A percentile compares a stretch with the other conserved stretches of the same genome.
These are phyloP conservation scores for Lipomyces spencermartinsiae DNA, from an alignment of 805 yeast genomes.

Conservation along the genomic window DNA sequence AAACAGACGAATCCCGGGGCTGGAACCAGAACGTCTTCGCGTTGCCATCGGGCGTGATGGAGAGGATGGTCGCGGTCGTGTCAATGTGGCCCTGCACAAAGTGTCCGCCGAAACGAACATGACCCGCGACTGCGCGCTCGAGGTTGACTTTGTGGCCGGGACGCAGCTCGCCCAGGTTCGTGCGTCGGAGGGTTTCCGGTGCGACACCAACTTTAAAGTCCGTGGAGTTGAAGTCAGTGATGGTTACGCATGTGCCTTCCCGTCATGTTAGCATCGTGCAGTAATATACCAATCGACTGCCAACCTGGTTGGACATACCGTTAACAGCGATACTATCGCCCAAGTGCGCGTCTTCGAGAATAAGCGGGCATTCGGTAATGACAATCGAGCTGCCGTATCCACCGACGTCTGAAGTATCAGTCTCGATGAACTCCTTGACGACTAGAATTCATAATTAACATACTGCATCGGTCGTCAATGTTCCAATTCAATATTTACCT, in stretches of 20 bases:
- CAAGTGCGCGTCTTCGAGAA: conserved; percentile 80
- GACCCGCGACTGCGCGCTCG: conserved; percentile 87
- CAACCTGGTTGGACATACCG: conserved; percentile 52
- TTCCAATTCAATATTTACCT: conserved; percentile 43
- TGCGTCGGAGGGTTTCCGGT: conserved; percentile 86
- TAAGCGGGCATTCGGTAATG: conserved; percentile 63
- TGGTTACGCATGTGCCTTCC: conserved; percentile 77
- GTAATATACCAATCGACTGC: neutral
- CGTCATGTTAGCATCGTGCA: conserved; percentile 1
- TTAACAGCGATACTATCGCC: conserved; percentile 94
- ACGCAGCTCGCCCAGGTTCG: conserved; percentile 70
- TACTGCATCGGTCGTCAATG: conserved; percentile 36
- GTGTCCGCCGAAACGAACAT: conserved; percentile 93
- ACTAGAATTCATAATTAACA: conserved; percentile 43
- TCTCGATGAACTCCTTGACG: conserved; percentile 54
- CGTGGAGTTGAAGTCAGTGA: conserved; percentile 70
- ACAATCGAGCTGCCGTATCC: conserved; percentile 78
- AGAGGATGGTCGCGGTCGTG: conserved; percentile 73
- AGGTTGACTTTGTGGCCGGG: conserved; percentile 73
- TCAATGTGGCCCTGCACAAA: conserved; percentile 98
- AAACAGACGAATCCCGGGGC: conserved; percentile 49
- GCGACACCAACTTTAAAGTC: conserved; percentile 89
- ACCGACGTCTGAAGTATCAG: conserved; percentile 61
- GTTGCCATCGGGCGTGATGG: conserved; percentile 65
- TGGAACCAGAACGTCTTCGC: conserved; percentile 82